phyloP scores from a whole-genome alignment of 140 eudicot genomes.

The Stevia rebaudiana region DNA sequence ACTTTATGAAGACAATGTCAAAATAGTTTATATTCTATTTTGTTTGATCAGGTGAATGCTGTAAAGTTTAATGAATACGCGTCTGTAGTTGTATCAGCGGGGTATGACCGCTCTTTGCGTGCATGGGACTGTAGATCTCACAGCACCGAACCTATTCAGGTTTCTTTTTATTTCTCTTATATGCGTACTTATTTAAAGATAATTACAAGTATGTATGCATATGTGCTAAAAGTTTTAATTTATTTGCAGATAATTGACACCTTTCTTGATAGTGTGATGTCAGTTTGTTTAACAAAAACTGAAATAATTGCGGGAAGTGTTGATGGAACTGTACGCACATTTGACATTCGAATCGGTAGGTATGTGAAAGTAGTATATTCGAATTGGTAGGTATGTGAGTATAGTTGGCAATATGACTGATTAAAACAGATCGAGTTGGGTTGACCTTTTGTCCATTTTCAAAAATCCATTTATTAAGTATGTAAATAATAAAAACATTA shows the following conservation, averaged over 20 bases:
- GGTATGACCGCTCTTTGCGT: conserved; percentile 89
- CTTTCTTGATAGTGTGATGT: conserved; percentile 89
- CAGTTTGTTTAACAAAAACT: conserved; percentile 74
- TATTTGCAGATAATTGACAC: conserved; percentile 68
- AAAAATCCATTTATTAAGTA: too few relatives aligned
- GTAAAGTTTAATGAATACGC: conserved; percentile 85
- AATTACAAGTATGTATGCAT: background rate
- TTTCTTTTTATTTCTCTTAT: conserved; percentile 13
- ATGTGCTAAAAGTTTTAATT: conserved; percentile 16
- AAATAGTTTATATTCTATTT: background rate
- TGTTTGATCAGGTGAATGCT: conserved; percentile 75
- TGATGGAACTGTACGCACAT: conserved; percentile 94
- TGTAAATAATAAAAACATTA: background rate
- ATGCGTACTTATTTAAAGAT: background rate
- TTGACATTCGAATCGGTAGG: conserved; percentile 97
- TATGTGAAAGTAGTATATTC: conserved; percentile 31
- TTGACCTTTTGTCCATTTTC: background rate
- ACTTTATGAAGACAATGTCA: background rate
- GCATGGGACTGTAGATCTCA: conserved; percentile 99
- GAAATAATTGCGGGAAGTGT: conserved; percentile 99
- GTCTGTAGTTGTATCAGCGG: conserved; percentile 90
- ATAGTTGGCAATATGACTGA: background rate
- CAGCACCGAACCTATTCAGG: conserved; percentile 97
- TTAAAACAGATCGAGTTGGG: background rate
- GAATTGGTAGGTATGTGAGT: background rate